Conservation (phyloP, 345 rosid species). For the Arabis alpina region DNA sequence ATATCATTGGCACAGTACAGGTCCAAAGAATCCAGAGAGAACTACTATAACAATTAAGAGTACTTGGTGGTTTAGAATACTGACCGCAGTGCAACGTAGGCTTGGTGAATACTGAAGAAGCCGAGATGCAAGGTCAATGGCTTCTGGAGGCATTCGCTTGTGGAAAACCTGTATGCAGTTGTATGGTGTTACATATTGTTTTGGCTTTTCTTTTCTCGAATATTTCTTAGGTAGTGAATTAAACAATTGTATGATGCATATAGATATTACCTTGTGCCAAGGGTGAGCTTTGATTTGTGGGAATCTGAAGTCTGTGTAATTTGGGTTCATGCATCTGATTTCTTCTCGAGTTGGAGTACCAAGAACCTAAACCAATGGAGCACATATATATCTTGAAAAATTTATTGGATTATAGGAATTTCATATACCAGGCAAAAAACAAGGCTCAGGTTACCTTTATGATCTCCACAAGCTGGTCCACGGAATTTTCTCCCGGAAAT, state of each 20-base stretch:
- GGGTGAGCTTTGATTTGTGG: slow-evolving; percentile 86
- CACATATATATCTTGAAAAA: slow-evolving; percentile 11
- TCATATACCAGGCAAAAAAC: slow-evolving; percentile 8
- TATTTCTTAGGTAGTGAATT: not conserved
- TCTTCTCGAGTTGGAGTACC: slow-evolving; percentile 96
- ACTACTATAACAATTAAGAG: not conserved
- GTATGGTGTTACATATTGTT: not conserved
- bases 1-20: not conserved
- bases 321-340: slow-evolving; percentile 91
- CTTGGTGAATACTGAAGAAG: slow-evolving; percentile 87
- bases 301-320: slow-evolving; percentile 76
- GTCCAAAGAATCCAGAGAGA: not conserved
- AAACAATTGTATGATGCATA: no score
- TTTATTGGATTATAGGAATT: not conserved
- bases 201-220: not conserved
- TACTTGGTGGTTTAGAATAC: slow-evolving; percentile 34
- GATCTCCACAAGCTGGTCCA: slow-evolving; percentile 88
- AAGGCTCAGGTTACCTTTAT: slow-evolving; percentile 56
- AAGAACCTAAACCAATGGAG: slow-evolving; percentile 60
- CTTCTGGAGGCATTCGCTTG: slow-evolving; percentile 90
- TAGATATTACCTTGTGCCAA: slow-evolving; percentile 68
- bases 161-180: slow-evolving; percentile 61
- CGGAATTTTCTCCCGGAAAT: slow-evolving; percentile 84
- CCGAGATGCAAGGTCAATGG: slow-evolving; percentile 83
- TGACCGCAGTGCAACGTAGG: slow-evolving; percentile 77